phyloP scores from a whole-genome alignment of 1,139 yeast genomes.

The Candida neerlandica region DNA sequence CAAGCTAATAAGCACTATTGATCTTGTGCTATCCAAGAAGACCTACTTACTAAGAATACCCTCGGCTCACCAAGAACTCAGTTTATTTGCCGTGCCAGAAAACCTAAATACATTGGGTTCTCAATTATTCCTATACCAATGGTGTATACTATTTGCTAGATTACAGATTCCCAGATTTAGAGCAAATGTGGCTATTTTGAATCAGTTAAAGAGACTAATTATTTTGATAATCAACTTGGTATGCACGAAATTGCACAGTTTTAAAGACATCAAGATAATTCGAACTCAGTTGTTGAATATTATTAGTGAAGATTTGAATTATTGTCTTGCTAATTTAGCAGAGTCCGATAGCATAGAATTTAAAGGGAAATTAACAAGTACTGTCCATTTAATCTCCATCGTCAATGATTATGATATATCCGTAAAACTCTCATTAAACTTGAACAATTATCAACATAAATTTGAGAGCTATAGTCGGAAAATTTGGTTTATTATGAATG shows the following conservation, averaged over 20 bases:
- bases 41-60: slow-evolving; percentile 18
- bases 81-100: slow-evolving; percentile 11
- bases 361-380: slow-evolving; percentile 14
- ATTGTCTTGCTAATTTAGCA: slow-evolving; percentile 14
- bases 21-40: slow-evolving; percentile 17
- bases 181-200: slow-evolving; percentile 18
- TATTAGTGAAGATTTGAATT: slow-evolving; percentile 17
- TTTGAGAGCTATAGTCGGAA: slow-evolving; percentile 38
- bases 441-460: slow-evolving; percentile 25
- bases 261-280: slow-evolving; percentile 25
- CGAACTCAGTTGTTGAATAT: slow-evolving; percentile 19
- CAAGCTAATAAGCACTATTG: slow-evolving; percentile 15
- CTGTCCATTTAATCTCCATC: slow-evolving; percentile 37
- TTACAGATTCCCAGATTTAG: slow-evolving; percentile 26
- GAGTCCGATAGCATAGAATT: slow-evolving; percentile 3
- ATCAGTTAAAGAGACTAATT: slow-evolving; percentile 32
- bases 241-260: slow-evolving; percentile 31
- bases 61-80: slow-evolving; percentile 14
- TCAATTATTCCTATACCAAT: slow-evolving; percentile 26
- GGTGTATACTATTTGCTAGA: slow-evolving; percentile 34
- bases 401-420: slow-evolving; percentile 41
- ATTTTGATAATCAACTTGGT: slow-evolving; percentile 35
- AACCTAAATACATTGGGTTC: background rate
- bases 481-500: slow-evolving; percentile 35
- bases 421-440: slow-evolving; percentile 30